Base-by-base conservation (phyloP, 139 green algal species). In the Volvox reticuliferus region DNA sequence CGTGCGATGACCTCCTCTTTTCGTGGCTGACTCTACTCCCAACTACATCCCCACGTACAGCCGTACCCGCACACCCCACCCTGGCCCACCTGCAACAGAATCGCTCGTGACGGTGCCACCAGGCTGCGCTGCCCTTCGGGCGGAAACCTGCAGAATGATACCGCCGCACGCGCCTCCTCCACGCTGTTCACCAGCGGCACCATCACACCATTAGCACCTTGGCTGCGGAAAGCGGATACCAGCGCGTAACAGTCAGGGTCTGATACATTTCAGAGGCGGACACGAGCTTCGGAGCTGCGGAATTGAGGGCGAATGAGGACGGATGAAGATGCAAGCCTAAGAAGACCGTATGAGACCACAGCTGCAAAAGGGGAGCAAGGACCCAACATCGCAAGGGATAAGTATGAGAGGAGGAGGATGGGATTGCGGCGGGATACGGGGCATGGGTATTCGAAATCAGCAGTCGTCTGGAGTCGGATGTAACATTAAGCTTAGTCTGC, bases 101-200 rank as follows among this genome's bases (percentile, higher is more conserved):
- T 76, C 24, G 81, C 81, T 0, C 81, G 81, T 20, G 81, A 87
- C 0, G 81, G 81, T 16, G 81, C 81, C 61, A 87, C 81, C 61
- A 87, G 81, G 83, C 83, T 88, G 83, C 83, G 83, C 9, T 36
- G 33, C 32, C 83, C 83, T 36, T 79, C 33, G 9, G 83, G 83
- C 35, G 83, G 83, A 33, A 69, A 88, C 32, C 65, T 75, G 83
- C 83, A 88, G 63, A 80, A 88, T 22, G 83, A 79, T 32, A 88
- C 83, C 32, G 83, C 83, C 36, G 78, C 65, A 19, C 24, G 32
- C 33, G 83, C 83, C 83, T 88, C 65, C 22, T 63, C 83, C 67
- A 79, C 35, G 24, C 26, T 68, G 83, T 88, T 88, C 35, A 88
- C 83, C 22, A 88, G 65, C 21, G 83, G 83, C 65, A 88, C 83